Evolutionary conservation across 192 early-diverging fungal species (phyloP).

Genomic region (Pecoramyces ruminantium): DNA sequence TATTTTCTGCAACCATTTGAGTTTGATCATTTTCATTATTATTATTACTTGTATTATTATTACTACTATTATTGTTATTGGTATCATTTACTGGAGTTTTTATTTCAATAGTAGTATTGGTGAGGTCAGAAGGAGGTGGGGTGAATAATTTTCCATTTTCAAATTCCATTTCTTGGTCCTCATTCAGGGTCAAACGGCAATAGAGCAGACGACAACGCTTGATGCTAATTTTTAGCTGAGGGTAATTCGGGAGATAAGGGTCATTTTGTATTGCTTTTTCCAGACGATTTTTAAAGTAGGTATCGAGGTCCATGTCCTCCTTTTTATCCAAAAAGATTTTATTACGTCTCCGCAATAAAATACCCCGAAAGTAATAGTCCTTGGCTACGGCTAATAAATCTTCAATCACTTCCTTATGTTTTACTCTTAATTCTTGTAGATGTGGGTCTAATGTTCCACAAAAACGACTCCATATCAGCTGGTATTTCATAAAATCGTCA

Average conservation of each 20-base stretch:
- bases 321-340: background rate
- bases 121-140: background rate
- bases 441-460: background rate
- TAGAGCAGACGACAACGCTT: background rate
- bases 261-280: background rate
- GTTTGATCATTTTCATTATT: background rate
- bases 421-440: background rate
- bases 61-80: background rate
- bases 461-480: background rate
- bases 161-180: background rate
- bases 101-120: background rate
- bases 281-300: background rate
- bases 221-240: background rate
- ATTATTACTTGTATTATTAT: background rate
- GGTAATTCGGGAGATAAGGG: background rate
- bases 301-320: background rate
- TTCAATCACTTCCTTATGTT: background rate
- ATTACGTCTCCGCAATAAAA: background rate
- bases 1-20: too few species aligned
- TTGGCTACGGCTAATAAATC: background rate
- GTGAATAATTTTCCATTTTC: background rate
- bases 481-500: background rate
- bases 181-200: background rate
- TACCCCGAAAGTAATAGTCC: background rate
- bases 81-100: background rate